Percentiles rank a stretch among this genome's conserved stretches.
These are phyloP conservation scores for Cicer bijugum DNA, from an alignment of 306 rosid species.

Conservation along the genomic window DNA sequence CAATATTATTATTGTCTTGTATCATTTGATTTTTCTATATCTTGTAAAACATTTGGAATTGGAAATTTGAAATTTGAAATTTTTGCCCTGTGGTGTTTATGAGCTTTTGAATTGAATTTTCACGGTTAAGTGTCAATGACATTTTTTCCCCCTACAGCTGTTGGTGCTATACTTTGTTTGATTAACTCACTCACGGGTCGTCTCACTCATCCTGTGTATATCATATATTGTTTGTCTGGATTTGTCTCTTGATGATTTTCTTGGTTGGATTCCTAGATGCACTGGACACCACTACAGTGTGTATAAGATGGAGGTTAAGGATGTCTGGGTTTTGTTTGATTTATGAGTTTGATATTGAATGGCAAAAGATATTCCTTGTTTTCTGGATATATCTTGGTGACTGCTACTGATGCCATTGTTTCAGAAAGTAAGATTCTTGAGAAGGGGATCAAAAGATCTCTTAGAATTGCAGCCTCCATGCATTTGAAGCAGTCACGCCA, in stretches of 20 bases:
- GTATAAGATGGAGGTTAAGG: conserved; percentile 13
- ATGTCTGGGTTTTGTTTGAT: background rate
- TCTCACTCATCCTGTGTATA: background rate
- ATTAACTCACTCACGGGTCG: conserved; percentile 8
- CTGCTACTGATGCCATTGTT: background rate
- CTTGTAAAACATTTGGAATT: conserved; percentile 48
- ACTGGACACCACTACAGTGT: conserved; percentile 31
- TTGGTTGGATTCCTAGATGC: conserved; percentile 7
- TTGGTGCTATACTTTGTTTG: conserved; percentile 33
- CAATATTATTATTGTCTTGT: conserved; percentile 46
- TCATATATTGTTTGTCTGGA: background rate
- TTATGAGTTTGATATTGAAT: conserved; percentile 27
- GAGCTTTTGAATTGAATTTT: conserved; percentile 61
- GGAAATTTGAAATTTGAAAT: conserved; percentile 43
- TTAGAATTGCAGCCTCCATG: too few relatives aligned
- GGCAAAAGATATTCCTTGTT: background rate
- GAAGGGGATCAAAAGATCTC: too few relatives aligned
- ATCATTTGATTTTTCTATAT: conserved; percentile 55
- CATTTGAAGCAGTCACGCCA: too few relatives aligned
- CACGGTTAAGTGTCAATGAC: conserved; percentile 48
- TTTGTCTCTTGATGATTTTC: background rate
- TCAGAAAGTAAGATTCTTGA: background rate
- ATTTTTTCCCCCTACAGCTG: background rate
- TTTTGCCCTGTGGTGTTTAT: conserved; percentile 65
- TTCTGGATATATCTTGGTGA: background rate